A percentile compares a stretch with the other conserved stretches of the same genome.
phyloP scores from a whole-genome alignment of 129 eudicot genomes.

The Flaveria robusta region DNA sequence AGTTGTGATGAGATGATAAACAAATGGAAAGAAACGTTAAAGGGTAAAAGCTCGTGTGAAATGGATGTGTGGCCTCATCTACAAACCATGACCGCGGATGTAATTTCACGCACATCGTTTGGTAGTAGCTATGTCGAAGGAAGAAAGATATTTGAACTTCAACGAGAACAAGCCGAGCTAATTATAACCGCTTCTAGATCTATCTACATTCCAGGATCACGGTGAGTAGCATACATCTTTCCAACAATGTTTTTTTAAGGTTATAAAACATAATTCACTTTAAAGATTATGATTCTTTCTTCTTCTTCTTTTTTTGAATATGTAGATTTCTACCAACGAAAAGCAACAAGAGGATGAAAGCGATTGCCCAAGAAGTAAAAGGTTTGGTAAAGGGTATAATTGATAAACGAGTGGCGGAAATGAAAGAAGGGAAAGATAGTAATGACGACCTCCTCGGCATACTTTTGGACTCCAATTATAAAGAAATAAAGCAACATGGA shows the following conservation, averaged over 20 bases:
- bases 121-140: conserved; percentile 33
- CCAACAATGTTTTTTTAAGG: not conserved
- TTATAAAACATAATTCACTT: not conserved
- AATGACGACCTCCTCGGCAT: conserved; percentile 30
- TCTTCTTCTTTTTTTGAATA: not conserved
- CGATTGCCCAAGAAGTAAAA: conserved; percentile 20
- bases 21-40: conserved; percentile 28
- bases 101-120: conserved; percentile 36
- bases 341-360: conserved; percentile 32
- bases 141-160: conserved; percentile 35
- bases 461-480: conserved; percentile 28
- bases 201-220: conserved; percentile 32
- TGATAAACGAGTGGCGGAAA: conserved; percentile 22
- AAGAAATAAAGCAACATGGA: conserved; percentile 30
- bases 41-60: conserved; percentile 16
- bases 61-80: conserved; percentile 33
- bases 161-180: conserved; percentile 25
- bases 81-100: conserved; percentile 24
- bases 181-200: conserved; percentile 14
- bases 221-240: conserved; percentile 1
- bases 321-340: conserved; percentile 33
- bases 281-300: not conserved
- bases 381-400: conserved; percentile 24
- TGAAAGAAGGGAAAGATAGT: conserved; percentile 16
- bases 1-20: conserved; percentile 32